Evolutionary conservation across 2,329 filamentous ascomycete species (phyloP).

Genomic region (Sporothrix schenckii): DNA sequence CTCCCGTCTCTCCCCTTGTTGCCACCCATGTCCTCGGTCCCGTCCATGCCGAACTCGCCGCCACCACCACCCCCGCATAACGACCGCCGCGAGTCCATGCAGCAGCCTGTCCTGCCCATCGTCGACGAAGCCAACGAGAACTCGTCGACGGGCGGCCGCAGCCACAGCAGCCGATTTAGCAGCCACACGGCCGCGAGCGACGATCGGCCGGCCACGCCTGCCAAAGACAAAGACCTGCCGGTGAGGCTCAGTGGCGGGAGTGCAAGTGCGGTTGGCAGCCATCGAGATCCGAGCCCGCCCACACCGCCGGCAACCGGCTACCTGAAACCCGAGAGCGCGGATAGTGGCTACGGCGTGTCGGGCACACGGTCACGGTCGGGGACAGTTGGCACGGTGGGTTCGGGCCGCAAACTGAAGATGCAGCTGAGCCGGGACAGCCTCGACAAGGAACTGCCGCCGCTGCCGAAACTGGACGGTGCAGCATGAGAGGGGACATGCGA

Average conservation of each 20-base stretch:
- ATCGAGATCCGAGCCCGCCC: conserved; percentile 44
- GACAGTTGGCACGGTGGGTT: conserved; percentile 35
- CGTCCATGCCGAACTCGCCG: not conserved
- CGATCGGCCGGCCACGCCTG: conserved; percentile 48
- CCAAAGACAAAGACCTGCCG: conserved; percentile 48
- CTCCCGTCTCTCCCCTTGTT: not conserved
- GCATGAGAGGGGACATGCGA: not conserved
- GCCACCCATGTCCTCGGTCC: not conserved
- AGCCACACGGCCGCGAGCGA: conserved; percentile 39
- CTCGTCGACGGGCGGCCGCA: conserved; percentile 64
- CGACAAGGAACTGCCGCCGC: conserved; percentile 62
- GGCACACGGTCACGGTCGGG: conserved; percentile 38
- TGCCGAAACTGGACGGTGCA: conserved; percentile 47
- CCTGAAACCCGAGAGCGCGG: conserved; percentile 52
- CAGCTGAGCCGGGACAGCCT: conserved; percentile 59
- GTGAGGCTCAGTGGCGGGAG: not conserved
- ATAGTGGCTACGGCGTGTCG: conserved; percentile 51
- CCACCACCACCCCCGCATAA: conserved; percentile 35
- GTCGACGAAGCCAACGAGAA: conserved; percentile 89
- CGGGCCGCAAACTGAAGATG: conserved; percentile 42
- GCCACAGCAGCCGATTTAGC: conserved; percentile 51
- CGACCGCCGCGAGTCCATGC: conserved; percentile 59
- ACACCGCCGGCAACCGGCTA: conserved; percentile 50
- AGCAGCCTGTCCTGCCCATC: conserved; percentile 67
- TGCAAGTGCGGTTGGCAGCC: not conserved